Conservation (phyloP, 805 yeast species). For the Pichia heedii region DNA sequence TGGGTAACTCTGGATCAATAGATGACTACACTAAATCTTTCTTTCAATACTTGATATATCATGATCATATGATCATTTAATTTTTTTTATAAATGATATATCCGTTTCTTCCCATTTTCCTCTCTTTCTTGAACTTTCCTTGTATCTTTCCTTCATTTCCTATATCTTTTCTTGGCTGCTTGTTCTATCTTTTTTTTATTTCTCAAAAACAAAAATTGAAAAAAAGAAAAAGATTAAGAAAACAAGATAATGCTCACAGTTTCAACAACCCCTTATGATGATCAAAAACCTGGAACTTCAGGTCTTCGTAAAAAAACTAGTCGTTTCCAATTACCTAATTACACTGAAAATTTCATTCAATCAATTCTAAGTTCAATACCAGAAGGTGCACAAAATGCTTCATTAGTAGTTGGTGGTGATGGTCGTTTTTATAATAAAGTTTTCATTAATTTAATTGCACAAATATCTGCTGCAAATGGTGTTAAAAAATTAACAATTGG, state of each 20-base stretch:
- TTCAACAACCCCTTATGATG: constrained; percentile 67
- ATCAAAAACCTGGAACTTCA: constrained; percentile 97
- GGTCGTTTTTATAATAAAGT: constrained; percentile 85
- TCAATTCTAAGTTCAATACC: constrained; percentile 81
- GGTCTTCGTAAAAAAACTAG: constrained; percentile 89
- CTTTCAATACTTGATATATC: no score
- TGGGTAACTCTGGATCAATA: no score
- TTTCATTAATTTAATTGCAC: constrained; percentile 72
- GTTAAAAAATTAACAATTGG: constrained; percentile 81
- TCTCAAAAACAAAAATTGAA: neutral
- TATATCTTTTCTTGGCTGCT: neutral
- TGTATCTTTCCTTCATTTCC: neutral
- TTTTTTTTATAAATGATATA: no score
- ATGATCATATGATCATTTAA: no score
- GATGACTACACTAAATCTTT: no score
- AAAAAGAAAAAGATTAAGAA: no score
- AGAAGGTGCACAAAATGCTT: constrained; percentile 68
- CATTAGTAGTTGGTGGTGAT: constrained; percentile 92
- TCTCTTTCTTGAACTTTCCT: no score
- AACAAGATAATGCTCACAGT: no score
- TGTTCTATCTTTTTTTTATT: no score
- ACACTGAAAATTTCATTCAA: constrained; percentile 92
- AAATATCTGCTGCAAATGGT: constrained; percentile 87
- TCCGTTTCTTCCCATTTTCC: neutral
- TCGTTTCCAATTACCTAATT: constrained; percentile 68